Evolutionary conservation across 2,329 filamentous ascomycete genomes (phyloP), one percentile per base, ranked within the genome.

Genomic region (Purpureocillium lavendulum): DNA sequence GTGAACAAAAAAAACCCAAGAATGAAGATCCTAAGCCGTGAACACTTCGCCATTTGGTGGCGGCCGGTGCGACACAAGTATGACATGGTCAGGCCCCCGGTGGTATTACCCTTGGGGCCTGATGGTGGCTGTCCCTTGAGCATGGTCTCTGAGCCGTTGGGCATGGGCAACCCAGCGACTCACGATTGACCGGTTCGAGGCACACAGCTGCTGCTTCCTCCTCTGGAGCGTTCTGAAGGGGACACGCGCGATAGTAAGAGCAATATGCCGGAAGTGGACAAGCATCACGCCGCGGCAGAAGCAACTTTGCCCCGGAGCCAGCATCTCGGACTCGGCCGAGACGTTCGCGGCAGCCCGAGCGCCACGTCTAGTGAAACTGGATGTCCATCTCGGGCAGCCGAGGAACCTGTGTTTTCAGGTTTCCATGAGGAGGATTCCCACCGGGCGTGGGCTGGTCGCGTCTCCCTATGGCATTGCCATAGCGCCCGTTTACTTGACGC

Each of bases 181-280:
- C 21, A 6, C 6, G 6, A 26, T 15, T 29, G 24, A 30, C 17
- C 33, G 31, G n/a, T 30, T 38, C 16, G 15, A 28, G 9, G 14
- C 16, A 30, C 30, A 16, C 13, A 11, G 26, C 5, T 15, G 21
- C 21, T 10, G 33, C 17, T 14, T 28, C 3, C 33, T 21, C 11
- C 16, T n/a, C 17, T 24, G 33, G 31, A 4, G 18, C 61, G 61
- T 69, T 71, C 68, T 71, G 68, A 72, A 72, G 67, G 68, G 67
- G 70, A 72, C 54, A 74, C 71, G 67, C 69, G 70, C 65, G 70
- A 72, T 73, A 73, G 67, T 71, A 70, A 70, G 67, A 48, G 62
- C 61, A 50, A 52, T 42, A 57, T 63, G 57, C 61, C 55, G 29
- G 52, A 50, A 30, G 36, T 42, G 40, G 26, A 31, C 29, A 39